Evolutionary conservation across 2,329 filamentous ascomycete species (phyloP), one percentile per base, ranked within the genome.

Genomic region (Aureobasidium namibiae): DNA sequence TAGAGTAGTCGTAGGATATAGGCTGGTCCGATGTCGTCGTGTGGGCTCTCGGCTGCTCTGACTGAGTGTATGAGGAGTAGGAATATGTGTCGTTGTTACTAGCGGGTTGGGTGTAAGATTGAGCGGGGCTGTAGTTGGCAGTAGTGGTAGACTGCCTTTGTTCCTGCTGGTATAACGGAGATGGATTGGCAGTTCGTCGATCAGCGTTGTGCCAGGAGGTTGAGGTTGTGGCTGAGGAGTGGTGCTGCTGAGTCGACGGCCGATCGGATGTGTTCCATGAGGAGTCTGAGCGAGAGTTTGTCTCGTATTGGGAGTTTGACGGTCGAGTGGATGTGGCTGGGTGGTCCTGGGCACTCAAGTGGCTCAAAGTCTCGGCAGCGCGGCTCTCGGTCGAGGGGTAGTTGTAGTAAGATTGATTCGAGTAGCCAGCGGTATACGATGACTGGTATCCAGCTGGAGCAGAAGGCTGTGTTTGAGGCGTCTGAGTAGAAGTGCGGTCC

Each of bases 361-460:
- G 29, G 38, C 62, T 62, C 38, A 63, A 24, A 2, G 62, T 62
- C 39, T 63, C 62, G 26, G 62, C 60, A 14, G 62, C 62, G 14
- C 62, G 50, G n/a, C 45, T 60, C 23, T 63, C 62, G 48, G 48
- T 59, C 4, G 34, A 50, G 6, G 53, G 57, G 4, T 52, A 57
- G 58, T 48, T 48, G 31, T 59, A 52, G 39, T 59, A 59, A 4
- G 31, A 18, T 14, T 24, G 21, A 16, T 34, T 42, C 11, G 34
- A 23, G 18, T 59, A 49, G n/a, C 46, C 38, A 3, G 44, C 45
- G 8, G 41, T 38, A 16, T 59, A 59, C 3, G 56, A 50, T 13
- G 36, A n/a, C 14, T 59, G 56, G 8, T 59, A 50, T 16, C 44
- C 44, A 34, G 57, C 13, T 16, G 45, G 57, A 21, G 24, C 57